Evolutionary conservation across 257 asterid species (phyloP).

Genomic region (Fraxinus anomala): DNA sequence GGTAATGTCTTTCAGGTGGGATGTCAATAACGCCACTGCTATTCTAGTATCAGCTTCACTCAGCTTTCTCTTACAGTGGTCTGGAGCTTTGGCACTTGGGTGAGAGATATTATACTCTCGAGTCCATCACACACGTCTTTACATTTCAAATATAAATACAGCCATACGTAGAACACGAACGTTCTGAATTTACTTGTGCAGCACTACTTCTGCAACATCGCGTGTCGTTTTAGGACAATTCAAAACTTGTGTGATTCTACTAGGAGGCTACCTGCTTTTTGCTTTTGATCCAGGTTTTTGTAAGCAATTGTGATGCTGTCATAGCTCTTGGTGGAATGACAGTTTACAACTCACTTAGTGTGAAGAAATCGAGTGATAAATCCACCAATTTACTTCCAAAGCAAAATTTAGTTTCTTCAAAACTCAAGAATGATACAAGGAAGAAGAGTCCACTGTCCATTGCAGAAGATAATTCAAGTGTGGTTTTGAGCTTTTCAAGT

Average conservation of each 20-base stretch:
- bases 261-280: conserved; percentile 69
- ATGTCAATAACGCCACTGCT: conserved; percentile 45
- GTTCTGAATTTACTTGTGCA: conserved; percentile 27
- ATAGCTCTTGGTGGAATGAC: conserved; percentile 79
- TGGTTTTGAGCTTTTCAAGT: conserved; percentile 22
- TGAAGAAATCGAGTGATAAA: conserved; percentile 43
- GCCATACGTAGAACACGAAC: neutral
- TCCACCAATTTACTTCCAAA: conserved; percentile 40
- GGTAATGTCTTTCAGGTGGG: conserved; percentile 62
- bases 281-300: conserved; percentile 72
- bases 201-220: conserved; percentile 88
- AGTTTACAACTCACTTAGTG: conserved; percentile 55
- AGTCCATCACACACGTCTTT: neutral
- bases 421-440: conserved; percentile 33
- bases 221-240: conserved; percentile 72
- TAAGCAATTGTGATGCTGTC: conserved; percentile 69
- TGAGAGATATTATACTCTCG: conserved; percentile 24
- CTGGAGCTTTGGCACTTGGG: conserved; percentile 97
- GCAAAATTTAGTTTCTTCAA: conserved; percentile 37
- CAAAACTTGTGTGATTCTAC: conserved; percentile 71
- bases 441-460: conserved; percentile 36
- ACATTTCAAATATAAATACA: neutral
- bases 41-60: conserved; percentile 71
- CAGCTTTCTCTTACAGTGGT: conserved; percentile 88
- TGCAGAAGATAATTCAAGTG: conserved; percentile 23